Evolutionary conservation across 2,329 filamentous ascomycete species (phyloP).

Genomic region (Colletotrichum cereale): DNA sequence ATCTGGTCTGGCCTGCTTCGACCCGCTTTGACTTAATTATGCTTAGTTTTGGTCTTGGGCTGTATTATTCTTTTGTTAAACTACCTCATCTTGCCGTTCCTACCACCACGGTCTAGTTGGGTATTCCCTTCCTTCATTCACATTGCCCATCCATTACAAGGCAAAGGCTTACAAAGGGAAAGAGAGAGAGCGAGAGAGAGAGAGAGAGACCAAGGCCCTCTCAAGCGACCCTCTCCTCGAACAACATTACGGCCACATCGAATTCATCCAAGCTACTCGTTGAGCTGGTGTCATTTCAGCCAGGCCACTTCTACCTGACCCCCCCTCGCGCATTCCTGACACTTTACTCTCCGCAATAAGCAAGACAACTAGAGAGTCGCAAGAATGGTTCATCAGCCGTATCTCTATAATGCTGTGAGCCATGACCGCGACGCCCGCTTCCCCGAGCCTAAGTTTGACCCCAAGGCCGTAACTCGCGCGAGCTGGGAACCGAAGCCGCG

Average conservation of each 20-base stretch:
- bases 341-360: neutral
- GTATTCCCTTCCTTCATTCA: constrained; percentile 27
- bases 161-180: neutral
- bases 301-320: neutral
- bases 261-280: neutral
- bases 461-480: constrained; percentile 85
- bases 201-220: neutral
- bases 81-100: constrained; percentile 11
- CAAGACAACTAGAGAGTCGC: neutral
- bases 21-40: neutral
- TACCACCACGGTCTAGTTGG: neutral
- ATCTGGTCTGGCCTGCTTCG: too few relatives aligned
- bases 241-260: neutral
- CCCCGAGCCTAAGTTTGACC: constrained; percentile 77
- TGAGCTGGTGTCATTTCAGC: constrained; percentile 25
- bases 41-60: constrained; percentile 1
- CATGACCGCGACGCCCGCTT: constrained; percentile 67
- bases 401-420: constrained; percentile 74
- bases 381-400: constrained; percentile 65
- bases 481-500: constrained; percentile 75
- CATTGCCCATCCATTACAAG: constrained; percentile 1
- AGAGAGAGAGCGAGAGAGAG: neutral
- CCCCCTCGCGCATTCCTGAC: constrained; percentile 20
- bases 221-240: neutral
- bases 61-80: constrained; percentile 2